Evolutionary conservation across 257 asterid species (phyloP).

Genomic region (Linaria vulgaris): DNA sequence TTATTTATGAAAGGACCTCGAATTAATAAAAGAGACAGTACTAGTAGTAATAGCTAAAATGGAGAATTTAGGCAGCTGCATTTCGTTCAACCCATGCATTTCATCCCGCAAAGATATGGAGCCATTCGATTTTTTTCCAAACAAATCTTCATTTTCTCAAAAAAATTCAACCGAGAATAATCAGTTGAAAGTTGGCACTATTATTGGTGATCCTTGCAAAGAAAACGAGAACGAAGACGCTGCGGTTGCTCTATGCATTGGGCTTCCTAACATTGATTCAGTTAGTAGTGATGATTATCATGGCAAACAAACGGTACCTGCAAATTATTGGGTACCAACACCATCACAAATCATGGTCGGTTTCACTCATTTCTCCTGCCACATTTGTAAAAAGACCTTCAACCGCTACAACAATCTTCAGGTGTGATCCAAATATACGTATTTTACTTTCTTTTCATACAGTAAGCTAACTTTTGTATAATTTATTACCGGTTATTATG

Average conservation of each 20-base stretch:
- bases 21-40: conserved; percentile 17
- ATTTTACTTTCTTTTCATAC: neutral
- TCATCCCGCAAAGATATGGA: conserved; percentile 25
- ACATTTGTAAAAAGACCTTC: conserved; percentile 64
- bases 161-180: neutral
- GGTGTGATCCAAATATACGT: conserved; percentile 40
- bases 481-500: neutral
- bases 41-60: conserved; percentile 23
- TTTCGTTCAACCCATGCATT: conserved; percentile 23
- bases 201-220: neutral
- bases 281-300: conserved; percentile 15
- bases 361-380: conserved; percentile 74
- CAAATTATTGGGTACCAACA: conserved; percentile 70
- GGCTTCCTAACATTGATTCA: conserved; percentile 44
- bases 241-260: conserved; percentile 45
- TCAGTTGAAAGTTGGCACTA: conserved; percentile 1
- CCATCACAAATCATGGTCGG: conserved; percentile 62
- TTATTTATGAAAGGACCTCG: conserved; percentile 31
- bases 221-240: conserved; percentile 23
- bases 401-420: conserved; percentile 82
- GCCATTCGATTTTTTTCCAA: conserved; percentile 54
- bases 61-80: conserved; percentile 29
- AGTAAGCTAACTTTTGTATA: neutral
- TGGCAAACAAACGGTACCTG: neutral
- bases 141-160: conserved; percentile 14